phyloP scores from a whole-genome alignment of 352 stramenopile genomes.

The Phytophthora fragariae region DNA sequence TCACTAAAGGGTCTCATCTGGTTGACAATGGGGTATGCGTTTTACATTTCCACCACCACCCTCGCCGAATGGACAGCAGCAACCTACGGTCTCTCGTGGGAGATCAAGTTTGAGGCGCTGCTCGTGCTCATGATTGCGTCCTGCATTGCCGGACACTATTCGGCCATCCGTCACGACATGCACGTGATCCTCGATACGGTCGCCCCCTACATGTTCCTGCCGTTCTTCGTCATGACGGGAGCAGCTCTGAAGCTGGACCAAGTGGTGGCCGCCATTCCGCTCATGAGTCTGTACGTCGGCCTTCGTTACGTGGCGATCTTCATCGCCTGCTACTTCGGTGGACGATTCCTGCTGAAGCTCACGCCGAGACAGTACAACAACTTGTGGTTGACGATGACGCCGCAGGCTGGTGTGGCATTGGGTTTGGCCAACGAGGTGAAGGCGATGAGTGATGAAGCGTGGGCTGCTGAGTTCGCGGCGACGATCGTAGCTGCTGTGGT shows the following conservation, averaged over 20 bases:
- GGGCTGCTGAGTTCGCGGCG: conserved; percentile 63
- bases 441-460: conserved; percentile 55
- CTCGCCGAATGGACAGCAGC: conserved; percentile 51
- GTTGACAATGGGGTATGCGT: conserved; percentile 66
- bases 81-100: conserved; percentile 60
- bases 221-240: conserved; percentile 81
- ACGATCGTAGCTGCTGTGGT: conserved; percentile 75
- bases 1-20: conserved; percentile 71
- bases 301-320: conserved; percentile 72
- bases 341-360: conserved; percentile 66
- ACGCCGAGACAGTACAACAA: conserved; percentile 70
- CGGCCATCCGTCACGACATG: conserved; percentile 73
- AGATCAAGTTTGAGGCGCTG: conserved; percentile 73
- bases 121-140: conserved; percentile 74
- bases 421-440: conserved; percentile 73
- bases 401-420: conserved; percentile 67
- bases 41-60: conserved; percentile 61
- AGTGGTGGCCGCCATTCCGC: conserved; percentile 60
- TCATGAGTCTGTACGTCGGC: conserved; percentile 70
- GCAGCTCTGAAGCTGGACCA: conserved; percentile 72
- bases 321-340: conserved; percentile 64
- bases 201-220: conserved; percentile 75
- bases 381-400: conserved; percentile 76
- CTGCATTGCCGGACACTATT: conserved; percentile 67
- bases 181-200: conserved; percentile 73